Conservation (phyloP, 2,329 filamentous ascomycete species). For the Exophiala phaeomuriformis region DNA sequence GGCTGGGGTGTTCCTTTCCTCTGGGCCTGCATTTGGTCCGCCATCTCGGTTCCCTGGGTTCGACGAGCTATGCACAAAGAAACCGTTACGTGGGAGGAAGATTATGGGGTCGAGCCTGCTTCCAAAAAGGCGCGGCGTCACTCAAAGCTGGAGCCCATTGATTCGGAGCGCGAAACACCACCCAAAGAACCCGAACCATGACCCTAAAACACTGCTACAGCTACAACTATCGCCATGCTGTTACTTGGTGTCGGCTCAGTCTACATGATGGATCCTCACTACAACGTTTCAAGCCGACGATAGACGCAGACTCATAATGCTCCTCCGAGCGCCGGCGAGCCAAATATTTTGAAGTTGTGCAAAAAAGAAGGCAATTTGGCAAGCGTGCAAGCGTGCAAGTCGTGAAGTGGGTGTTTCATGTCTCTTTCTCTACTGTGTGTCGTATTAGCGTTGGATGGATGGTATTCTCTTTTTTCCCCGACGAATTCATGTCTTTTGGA, state of each 20-base stretch:
- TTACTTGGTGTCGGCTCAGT: not conserved
- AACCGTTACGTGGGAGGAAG: conserved; percentile 36
- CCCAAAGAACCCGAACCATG: conserved; percentile 15
- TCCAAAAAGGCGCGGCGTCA: conserved; percentile 9
- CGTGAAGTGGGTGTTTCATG: no score
- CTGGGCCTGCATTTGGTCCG: conserved; percentile 39
- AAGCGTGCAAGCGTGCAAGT: no score
- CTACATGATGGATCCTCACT: no score
- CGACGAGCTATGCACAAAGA: conserved; percentile 40
- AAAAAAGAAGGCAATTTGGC: no score
- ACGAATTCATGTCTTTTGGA: no score
- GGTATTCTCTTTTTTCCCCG: no score
- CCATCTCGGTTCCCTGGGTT: conserved; percentile 43
- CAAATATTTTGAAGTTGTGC: no score
- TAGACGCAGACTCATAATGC: no score
- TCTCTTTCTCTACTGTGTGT: no score
- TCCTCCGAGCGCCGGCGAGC: no score
- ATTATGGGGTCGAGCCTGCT: conserved; percentile 14
- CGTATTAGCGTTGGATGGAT: no score
- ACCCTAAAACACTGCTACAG: not conserved
- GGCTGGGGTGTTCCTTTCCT: conserved; percentile 40
- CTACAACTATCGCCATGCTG: not conserved
- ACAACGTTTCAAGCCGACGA: no score
- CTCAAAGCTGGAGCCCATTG: conserved; percentile 2
- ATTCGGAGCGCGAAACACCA: conserved; percentile 8